Evolutionary conservation across 1,284 basidiomycete species (phyloP), one percentile per base, ranked within the genome.

Genomic region (Ganoderma boninense): DNA sequence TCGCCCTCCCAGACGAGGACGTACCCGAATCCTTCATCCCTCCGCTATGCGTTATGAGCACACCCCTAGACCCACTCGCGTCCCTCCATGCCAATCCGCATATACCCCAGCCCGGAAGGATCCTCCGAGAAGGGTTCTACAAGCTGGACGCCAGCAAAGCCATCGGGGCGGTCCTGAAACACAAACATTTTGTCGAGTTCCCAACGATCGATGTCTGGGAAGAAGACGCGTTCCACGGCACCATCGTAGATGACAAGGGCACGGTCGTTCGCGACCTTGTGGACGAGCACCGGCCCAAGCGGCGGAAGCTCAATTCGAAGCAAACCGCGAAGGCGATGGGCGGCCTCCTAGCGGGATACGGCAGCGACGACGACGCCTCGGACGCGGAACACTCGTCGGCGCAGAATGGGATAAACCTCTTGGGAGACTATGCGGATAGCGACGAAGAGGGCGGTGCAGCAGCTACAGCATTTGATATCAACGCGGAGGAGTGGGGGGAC

Each of bases 171-270:
- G 80, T 86, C 8, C 82, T 97, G 59, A 84, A 82, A 60, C 82
- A 89, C 59, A 92, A 88, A 64, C 84, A 88, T 44, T 95, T 95
- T 77, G 85, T 93, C 57, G 95, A 97, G 80, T 96, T 89, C 76
- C 95, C 95, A 4, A 90, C 89, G 0, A 88, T 97, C 56, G 89
- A 94, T 64, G 81, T 97, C 4, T 91, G 89, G 83, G 87, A 91
- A 63, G 86, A 88, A 62, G 82, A 79, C 11, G 81, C 82, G 20
- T 95, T 95, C 81, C 80, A 80, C 6, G 89, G 88, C 7, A 83
- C 82, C 13, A 75, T 93, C 44, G 82, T 93, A 13, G 87, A 92
- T 71, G 82, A 83, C 62, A 77, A 83, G 62, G 89, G 87, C 2
- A 75, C 82, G 18, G 78, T 88, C 61, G 74, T 80, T 16, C 82